A percentile compares a stretch with the other conserved stretches of the same genome.
Evolutionary conservation across 2,329 filamentous ascomycete species (phyloP).

Genomic region (Colletotrichum viniferum): DNA sequence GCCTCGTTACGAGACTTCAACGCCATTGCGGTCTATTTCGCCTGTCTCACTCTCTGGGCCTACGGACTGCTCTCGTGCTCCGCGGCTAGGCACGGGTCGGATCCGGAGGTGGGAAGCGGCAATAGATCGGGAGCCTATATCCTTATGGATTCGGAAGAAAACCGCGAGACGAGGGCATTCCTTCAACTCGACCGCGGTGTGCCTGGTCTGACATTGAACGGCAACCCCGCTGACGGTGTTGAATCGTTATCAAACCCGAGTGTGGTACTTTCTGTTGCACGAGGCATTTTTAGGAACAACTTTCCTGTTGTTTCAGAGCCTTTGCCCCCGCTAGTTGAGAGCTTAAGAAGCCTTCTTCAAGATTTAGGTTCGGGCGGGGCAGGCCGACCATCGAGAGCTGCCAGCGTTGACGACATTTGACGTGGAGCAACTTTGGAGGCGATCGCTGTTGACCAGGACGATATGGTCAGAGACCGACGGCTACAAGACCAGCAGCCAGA

Average conservation of each 20-base stretch:
- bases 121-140: not conserved
- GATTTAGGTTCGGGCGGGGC: conserved; percentile 10
- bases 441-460: not conserved
- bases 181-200: conserved; percentile 14
- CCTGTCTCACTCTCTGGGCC: conserved; percentile 31
- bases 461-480: not conserved
- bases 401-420: not conserved
- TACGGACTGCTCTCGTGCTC: conserved; percentile 20
- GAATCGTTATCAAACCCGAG: conserved; percentile 10
- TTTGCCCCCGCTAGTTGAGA: conserved; percentile 10
- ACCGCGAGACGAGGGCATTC: conserved; percentile 16
- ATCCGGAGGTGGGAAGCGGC: not conserved
- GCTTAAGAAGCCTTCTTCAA: conserved; percentile 7
- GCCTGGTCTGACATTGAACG: conserved; percentile 14
- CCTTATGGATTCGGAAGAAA: conserved; percentile 17
- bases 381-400: conserved; percentile 8
- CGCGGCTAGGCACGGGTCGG: not conserved
- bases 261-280: conserved; percentile 3
- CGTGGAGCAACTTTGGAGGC: not conserved
- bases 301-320: conserved; percentile 19
- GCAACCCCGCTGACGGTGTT: conserved; percentile 6
- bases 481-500: not conserved
- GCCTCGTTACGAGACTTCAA: conserved; percentile 25
- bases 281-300: conserved; percentile 9
- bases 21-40: conserved; percentile 32